Evolutionary conservation across 768 basidiomycete genomes (phyloP).

Genomic region (Phylloporus sp.): DNA sequence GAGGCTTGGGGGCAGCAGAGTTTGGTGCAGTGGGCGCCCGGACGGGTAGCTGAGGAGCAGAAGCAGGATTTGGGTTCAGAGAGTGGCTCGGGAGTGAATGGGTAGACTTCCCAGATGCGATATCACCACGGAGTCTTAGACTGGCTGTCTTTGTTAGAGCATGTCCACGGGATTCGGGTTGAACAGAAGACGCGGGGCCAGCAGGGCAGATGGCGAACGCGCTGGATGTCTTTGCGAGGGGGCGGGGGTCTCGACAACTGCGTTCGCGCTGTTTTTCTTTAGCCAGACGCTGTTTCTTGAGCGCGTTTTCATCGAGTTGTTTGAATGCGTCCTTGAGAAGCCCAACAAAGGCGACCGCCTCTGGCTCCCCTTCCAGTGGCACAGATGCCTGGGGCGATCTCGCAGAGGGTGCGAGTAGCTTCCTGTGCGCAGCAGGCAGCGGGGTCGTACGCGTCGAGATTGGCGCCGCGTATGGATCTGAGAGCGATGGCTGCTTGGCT

Average conservation of each 20-base stretch:
- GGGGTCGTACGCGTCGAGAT: conserved; percentile 9
- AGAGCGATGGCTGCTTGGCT: background rate
- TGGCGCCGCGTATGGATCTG: background rate
- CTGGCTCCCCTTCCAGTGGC: conserved; percentile 20
- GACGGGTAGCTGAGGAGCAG: background rate
- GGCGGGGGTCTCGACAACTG: background rate
- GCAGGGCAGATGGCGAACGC: conserved; percentile 7
- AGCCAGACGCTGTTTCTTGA: conserved; percentile 22
- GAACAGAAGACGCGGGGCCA: background rate
- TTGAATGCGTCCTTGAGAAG: conserved; percentile 23
- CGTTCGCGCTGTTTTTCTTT: conserved; percentile 9
- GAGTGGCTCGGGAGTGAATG: conserved; percentile 6
- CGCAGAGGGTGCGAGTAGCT: background rate
- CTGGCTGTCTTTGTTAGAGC: conserved; percentile 6
- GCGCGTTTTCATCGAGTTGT: conserved; percentile 24
- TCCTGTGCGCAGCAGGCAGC: conserved; percentile 3
- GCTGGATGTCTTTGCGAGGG: conserved; percentile 17
- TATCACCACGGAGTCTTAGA: background rate
- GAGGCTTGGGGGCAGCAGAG: background rate
- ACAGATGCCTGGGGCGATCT: background rate
- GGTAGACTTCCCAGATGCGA: conserved; percentile 12
- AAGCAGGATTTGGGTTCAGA: conserved; percentile 10
- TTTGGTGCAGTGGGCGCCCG: background rate
- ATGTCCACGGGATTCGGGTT: conserved; percentile 1
- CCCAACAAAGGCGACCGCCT: conserved; percentile 19